These are phyloP conservation scores for Metroxylon sagu DNA, from an alignment of 176 grass and related monocot genomes.

Conservation along the genomic window DNA sequence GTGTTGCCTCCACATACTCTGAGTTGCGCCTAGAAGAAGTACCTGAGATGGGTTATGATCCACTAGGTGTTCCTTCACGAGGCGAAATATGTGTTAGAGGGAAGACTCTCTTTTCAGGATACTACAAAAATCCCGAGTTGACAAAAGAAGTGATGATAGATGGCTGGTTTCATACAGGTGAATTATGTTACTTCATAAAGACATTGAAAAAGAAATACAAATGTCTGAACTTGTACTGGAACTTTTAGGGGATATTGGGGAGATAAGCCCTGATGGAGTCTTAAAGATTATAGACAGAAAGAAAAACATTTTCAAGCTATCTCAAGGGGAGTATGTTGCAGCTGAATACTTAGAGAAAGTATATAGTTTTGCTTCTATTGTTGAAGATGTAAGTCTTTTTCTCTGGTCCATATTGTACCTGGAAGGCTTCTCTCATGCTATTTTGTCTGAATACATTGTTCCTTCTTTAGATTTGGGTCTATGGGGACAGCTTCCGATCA, in stretches of 20 bases:
- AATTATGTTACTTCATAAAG: not conserved
- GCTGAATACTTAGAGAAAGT: conserved; percentile 93
- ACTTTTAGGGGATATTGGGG: conserved; percentile 79
- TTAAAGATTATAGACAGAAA: conserved; percentile 95
- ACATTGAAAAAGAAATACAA: no score
- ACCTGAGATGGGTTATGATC: conserved; percentile 88
- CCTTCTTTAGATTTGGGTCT: conserved; percentile 65
- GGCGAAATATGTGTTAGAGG: conserved; percentile 82
- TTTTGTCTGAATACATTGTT: no score
- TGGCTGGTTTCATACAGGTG: conserved; percentile 99
- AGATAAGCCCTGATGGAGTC: conserved; percentile 73
- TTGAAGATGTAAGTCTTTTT: conserved; percentile 84
- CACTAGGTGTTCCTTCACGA: conserved; percentile 57
- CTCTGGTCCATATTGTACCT: not conserved
- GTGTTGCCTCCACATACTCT: conserved; percentile 54
- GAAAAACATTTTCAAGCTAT: conserved; percentile 99
- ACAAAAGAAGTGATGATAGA: conserved; percentile 70
- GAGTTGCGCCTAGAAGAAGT: conserved; percentile 81
- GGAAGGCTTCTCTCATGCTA: no score
- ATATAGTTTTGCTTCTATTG: conserved; percentile 48
- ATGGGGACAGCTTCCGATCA: conserved; percentile 91
- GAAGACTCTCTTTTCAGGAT: conserved; percentile 63
- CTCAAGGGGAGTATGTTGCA: conserved; percentile 95
- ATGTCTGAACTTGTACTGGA: no score
- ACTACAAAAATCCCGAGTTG: conserved; percentile 86